These are phyloP conservation scores for Dactylellina parvicollis DNA, from an alignment of 2,329 filamentous ascomycete genomes.

Conservation along the genomic window DNA sequence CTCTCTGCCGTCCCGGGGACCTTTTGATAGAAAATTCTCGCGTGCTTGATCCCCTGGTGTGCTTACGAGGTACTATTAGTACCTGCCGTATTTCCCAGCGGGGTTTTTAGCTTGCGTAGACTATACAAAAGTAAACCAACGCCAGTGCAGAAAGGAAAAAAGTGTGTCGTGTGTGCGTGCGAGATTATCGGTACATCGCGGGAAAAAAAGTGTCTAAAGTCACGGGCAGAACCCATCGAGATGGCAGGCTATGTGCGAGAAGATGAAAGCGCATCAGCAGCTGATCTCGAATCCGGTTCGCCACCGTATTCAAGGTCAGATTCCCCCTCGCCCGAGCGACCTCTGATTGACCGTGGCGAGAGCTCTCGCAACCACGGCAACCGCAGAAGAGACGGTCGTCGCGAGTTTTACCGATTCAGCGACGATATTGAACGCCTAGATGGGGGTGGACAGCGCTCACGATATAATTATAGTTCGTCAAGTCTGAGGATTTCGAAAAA, in stretches of 20 bases:
- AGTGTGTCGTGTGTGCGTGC: no score
- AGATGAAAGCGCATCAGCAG: conserved; percentile 49
- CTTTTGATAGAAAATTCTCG: conserved; percentile 22
- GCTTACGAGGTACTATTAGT: conserved; percentile 14
- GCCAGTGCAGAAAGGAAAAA: not conserved
- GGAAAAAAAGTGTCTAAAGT: conserved; percentile 14
- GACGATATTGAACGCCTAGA: conserved; percentile 53
- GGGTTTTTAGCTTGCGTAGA: conserved; percentile 5
- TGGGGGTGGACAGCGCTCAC: conserved; percentile 43
- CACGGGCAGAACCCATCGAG: conserved; percentile 49
- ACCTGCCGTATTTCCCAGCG: conserved; percentile 11
- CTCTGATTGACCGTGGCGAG: conserved; percentile 39
- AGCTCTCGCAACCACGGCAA: conserved; percentile 6
- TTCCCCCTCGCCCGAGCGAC: conserved; percentile 51
- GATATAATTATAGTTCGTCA: conserved; percentile 41
- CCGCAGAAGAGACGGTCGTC: conserved; percentile 23
- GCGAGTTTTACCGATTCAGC: conserved; percentile 23
- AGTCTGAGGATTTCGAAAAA: conserved; percentile 42
- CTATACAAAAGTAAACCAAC: conserved; percentile 7
- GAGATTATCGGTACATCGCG: conserved; percentile 7
- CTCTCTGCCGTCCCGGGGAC: conserved; percentile 22
- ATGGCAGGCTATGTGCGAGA: conserved; percentile 51
- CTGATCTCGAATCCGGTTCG: conserved; percentile 55
- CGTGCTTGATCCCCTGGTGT: conserved; percentile 21
- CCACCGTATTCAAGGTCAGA: conserved; percentile 54